Percentiles rank a stretch among this genome's conserved stretches.
Evolutionary conservation across 2,329 filamentous ascomycete species (phyloP).

Genomic region (Penicillium sp.): DNA sequence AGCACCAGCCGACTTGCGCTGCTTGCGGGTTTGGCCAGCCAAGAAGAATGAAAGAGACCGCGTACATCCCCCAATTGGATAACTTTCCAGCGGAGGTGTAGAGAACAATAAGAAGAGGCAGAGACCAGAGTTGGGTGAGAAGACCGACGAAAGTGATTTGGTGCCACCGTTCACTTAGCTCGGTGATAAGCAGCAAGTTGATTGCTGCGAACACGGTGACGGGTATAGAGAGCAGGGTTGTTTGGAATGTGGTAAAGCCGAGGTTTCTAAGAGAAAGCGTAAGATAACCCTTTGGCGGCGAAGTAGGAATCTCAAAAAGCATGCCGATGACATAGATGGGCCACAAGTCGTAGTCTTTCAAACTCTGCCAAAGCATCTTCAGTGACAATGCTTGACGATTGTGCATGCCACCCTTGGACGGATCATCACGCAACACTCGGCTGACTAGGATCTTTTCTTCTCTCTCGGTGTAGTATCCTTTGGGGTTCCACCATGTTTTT

Average conservation of each 20-base stretch:
- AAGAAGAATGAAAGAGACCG: slow-evolving; percentile 50
- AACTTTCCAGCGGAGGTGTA: slow-evolving; percentile 47
- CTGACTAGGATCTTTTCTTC: slow-evolving; percentile 68
- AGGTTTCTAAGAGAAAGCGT: slow-evolving; percentile 47
- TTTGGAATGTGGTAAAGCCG: slow-evolving; percentile 56
- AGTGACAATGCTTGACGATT: slow-evolving; percentile 49
- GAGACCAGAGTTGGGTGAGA: slow-evolving; percentile 51
- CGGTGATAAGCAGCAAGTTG: slow-evolving; percentile 53
- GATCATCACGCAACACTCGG: slow-evolving; percentile 50
- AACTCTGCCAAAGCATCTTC: slow-evolving; percentile 45
- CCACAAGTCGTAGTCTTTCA: slow-evolving; percentile 53
- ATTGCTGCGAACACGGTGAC: slow-evolving; percentile 55
- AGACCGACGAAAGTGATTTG: slow-evolving; percentile 53
- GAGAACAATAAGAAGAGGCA: slow-evolving; percentile 51
- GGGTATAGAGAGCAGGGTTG: slow-evolving; percentile 61
- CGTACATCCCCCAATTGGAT: slow-evolving; percentile 52
- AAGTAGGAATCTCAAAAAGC: slow-evolving; percentile 39
- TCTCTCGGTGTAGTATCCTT: slow-evolving; percentile 36
- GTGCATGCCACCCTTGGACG: slow-evolving; percentile 54
- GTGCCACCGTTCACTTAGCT: slow-evolving; percentile 53
- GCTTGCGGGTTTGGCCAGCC: slow-evolving; percentile 59
- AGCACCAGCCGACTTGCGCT: slow-evolving; percentile 45
- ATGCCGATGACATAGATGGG: slow-evolving; percentile 33
- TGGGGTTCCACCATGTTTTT: slow-evolving; percentile 54
- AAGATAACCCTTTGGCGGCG: slow-evolving; percentile 35